phyloP scores from a whole-genome alignment of 371 early-diverging fungal genomes.

The Mortierella sp. region DNA sequence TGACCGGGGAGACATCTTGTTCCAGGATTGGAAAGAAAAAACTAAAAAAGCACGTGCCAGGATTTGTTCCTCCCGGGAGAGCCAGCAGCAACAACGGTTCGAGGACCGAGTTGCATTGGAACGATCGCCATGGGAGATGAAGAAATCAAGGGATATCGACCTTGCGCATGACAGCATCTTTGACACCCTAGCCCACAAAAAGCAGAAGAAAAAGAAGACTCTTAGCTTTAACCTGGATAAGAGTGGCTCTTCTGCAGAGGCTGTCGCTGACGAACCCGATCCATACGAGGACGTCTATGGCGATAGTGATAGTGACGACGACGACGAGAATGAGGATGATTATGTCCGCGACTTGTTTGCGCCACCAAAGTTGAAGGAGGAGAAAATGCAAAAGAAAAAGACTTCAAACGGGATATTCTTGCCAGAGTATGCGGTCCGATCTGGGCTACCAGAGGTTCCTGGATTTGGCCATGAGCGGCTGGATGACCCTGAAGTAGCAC shows the following conservation, averaged over 20 bases:
- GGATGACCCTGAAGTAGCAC: constrained; percentile 28
- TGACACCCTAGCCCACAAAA: constrained; percentile 19
- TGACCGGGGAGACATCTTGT: constrained; percentile 64
- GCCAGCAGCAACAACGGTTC: constrained; percentile 67
- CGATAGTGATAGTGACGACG: constrained; percentile 64
- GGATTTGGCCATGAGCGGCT: constrained; percentile 14
- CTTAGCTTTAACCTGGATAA: constrained; percentile 12
- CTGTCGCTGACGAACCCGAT: constrained; percentile 33
- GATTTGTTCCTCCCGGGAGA: constrained; percentile 62
- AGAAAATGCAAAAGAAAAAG: constrained; percentile 53
- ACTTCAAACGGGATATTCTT: constrained; percentile 63
- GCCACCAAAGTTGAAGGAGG: constrained; percentile 57
- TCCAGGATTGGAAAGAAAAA: constrained; percentile 72
- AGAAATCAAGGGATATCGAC: constrained; percentile 65
- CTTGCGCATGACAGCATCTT: constrained; percentile 59
- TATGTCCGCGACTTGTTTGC: constrained; percentile 67
- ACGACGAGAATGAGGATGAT: constrained; percentile 60
- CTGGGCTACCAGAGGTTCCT: constrained; percentile 65
- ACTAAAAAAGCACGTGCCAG: constrained; percentile 72
- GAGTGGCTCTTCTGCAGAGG: constrained; percentile 53
- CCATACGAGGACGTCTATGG: constrained; percentile 59
- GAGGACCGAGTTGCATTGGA: constrained; percentile 64
- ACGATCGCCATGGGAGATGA: constrained; percentile 68
- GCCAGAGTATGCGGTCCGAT: constrained; percentile 64
- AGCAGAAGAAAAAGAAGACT: constrained; percentile 34